Conservation (phyloP, 2,329 filamentous ascomycete species). For the Cytospora paraplurivora region DNA sequence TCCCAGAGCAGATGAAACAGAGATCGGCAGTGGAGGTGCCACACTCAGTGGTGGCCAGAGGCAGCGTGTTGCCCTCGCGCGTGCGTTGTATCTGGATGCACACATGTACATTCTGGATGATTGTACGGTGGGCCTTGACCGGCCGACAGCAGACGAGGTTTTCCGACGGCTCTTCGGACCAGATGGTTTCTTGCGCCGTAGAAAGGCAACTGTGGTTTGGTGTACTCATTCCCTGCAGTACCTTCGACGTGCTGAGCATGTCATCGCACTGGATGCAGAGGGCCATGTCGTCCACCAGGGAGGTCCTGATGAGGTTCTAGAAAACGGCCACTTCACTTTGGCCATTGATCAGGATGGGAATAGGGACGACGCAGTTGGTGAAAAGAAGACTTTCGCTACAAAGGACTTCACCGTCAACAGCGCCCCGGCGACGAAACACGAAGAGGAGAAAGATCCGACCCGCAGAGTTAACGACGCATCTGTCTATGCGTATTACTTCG, state of each 20-base stretch:
- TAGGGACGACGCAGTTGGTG: not conserved
- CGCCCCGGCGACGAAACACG: not conserved
- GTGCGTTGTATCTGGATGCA: constrained; percentile 22
- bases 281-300: constrained; percentile 3
- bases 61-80: constrained; percentile 35
- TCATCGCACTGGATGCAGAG: constrained; percentile 5
- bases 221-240: constrained; percentile 40
- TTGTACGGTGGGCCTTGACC: constrained; percentile 23
- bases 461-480: constrained; percentile 9
- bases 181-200: constrained; percentile 33
- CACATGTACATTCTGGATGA: constrained; percentile 22
- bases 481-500: constrained; percentile 22
- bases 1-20: constrained; percentile 41
- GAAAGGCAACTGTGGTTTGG: constrained; percentile 37
- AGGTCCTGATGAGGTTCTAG: not conserved
- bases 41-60: constrained; percentile 46
- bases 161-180: constrained; percentile 1
- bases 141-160: constrained; percentile 15
- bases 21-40: constrained; percentile 46
- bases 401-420: not conserved
- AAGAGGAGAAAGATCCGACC: constrained; percentile 3
- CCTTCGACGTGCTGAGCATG: not conserved
- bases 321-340: not conserved
- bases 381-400: not conserved
- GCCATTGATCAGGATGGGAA: not conserved